Evolutionary conservation across 179 eudicot species (phyloP), one percentile per base, ranked within the genome.

Genomic region (Sideroxylon spinosum): DNA sequence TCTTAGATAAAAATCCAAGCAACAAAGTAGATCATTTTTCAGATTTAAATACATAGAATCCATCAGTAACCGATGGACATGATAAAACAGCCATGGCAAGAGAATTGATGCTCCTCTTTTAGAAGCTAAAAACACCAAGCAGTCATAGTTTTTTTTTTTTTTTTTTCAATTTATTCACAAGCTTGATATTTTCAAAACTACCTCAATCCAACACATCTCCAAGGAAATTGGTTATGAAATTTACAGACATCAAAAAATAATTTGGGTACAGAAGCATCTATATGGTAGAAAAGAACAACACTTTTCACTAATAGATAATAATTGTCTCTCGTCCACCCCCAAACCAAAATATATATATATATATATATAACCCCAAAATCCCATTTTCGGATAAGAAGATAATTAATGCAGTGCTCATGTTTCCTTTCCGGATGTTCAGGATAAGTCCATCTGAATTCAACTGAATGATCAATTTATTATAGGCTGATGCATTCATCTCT

Each of bases 401-500:
- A 14, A 19, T 59, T 19, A 14, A 0, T n/a, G 6, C 11, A 12
- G 28, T 57, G 72, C 44, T 16, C 25, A 8, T 25, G 64, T 73
- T 49, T 26, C 77, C 62, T 52, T 62, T 61, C 55, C 2, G 73
- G 61, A 52, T 64, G 63, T 50, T 71, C 64, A 62, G 26, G 57
- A 65, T 11, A 52, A 73, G 29, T 55, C 73, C 22, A 29, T 65
- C 50, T 60, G 70, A 62, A 68, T 68, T 56, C 44, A 67, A 57
- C 52, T 17, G 29, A 68, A 56, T 62, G 4, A 77, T 13, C 57
- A 22, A 46, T 55, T 59, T 76, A 37, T 25, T 83, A 49, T 72
- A 37, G 80, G 85, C 75, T 59, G 78, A 76, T 74, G 78, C 55
- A 77, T 74, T 84, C 81, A 74, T 78, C 79, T 68, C 83, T 44